phyloP scores from a whole-genome alignment of 495 filamentous ascomycete genomes.

The Neurospora terricola region DNA sequence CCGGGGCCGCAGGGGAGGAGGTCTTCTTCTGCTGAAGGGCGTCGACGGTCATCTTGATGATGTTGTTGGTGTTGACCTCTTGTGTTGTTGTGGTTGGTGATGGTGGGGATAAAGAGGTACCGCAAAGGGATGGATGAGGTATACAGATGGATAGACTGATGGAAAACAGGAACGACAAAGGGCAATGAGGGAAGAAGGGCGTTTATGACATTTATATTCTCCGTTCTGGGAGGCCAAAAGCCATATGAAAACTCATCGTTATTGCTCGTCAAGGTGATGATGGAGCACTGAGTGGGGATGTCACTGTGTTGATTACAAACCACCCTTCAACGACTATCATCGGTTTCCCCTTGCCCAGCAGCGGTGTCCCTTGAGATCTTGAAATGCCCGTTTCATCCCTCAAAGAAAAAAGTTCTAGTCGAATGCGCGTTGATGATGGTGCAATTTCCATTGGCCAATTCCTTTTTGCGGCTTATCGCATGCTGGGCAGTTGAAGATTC shows the following conservation, averaged over 20 bases:
- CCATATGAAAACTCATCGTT: not conserved
- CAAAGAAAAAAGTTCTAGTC: not conserved
- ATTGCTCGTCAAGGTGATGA: not conserved
- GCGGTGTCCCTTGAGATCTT: not conserved
- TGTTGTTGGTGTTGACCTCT: not conserved
- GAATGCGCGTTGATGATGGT: not conserved
- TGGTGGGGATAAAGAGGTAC: conserved; percentile 9
- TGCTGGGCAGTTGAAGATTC: not conserved
- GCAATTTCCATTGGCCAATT: not conserved
- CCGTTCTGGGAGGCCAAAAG: not conserved
- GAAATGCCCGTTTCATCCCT: not conserved
- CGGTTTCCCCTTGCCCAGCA: not conserved
- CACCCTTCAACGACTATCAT: not conserved
- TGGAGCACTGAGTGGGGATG: not conserved
- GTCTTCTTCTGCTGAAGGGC: not conserved
- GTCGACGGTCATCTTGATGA: not conserved
- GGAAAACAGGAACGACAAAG: not conserved
- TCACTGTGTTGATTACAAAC: not conserved
- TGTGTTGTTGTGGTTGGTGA: conserved; percentile 4
- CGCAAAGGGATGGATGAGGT: not conserved
- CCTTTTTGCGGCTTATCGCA: not conserved
- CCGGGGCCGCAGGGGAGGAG: conserved; percentile 22
- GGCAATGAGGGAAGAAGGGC: not conserved
- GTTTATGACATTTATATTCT: not conserved
- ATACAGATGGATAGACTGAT: not conserved